Evolutionary conservation across 805 yeast genomes (phyloP), one percentile per base, ranked within the genome.

Genomic region (Metschnikowia lunata): DNA sequence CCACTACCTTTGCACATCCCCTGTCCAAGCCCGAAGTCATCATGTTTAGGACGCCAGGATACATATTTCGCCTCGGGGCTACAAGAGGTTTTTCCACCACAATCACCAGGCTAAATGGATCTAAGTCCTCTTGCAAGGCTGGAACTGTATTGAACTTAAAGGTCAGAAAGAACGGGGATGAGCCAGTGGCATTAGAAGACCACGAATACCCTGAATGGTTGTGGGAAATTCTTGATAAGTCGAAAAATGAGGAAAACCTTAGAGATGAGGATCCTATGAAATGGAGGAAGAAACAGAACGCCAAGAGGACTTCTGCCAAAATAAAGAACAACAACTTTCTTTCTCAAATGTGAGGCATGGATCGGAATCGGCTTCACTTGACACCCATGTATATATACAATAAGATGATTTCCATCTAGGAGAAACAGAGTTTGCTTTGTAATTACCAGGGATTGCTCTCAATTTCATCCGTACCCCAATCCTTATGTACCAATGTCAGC

Each of bases 141-240:
- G 89, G 98, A 48, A 84, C 93, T 0, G 72, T 76, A 8, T 69
- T 86, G 48, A 83, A 83, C 51, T 67, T 89, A 57, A 85, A 85
- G 55, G 75, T 91, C 36, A 78, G 78, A 59, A 89, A 88, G 59
- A 73, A 75, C 31, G 95, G 91, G n/a, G 80, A 83, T 47, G 97
- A 89, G 55, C 88, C 95, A 8, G 81, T 88, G 6, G 98, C 98
- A 1, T 64, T 85, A 43, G 88, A 84, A 49, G 98, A 93, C 61
- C 72, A 72, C 32, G 96, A 90, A 57, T 91, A 91, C 60, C 99
- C 99, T 6, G 86, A 76, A 36, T 91, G 99, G 99, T 74, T 91
- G 42, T 93, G 98, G 98, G 79, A 76, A 6, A 71, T 87, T 38
- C 75, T 89, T 29, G 95, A 90, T 62, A 70, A 76, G 40, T 76